A percentile compares a stretch with the other conserved stretches of the same genome.
phyloP scores from a whole-genome alignment of 2,329 filamentous ascomycete genomes.

The Trichophyton rubrum region DNA sequence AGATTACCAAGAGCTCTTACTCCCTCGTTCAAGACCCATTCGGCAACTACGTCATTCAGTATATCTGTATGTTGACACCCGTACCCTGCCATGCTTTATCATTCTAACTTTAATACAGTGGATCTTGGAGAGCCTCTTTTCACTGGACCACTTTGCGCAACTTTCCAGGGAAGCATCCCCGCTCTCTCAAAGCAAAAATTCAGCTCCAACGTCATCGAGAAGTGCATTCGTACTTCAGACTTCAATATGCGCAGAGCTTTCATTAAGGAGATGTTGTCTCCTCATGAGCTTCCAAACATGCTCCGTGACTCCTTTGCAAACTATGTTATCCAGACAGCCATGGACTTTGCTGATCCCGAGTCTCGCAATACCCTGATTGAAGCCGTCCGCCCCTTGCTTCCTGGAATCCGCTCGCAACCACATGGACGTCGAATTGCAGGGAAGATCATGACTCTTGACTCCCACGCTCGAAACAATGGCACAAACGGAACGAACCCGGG shows the following conservation, averaged over 20 bases:
- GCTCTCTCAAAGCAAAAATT: slow-evolving; percentile 90
- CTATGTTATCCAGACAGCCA: slow-evolving; percentile 93
- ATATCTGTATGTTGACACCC: slow-evolving; percentile 48
- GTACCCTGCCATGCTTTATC: not conserved
- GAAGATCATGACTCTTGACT: slow-evolving; percentile 58
- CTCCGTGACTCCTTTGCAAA: slow-evolving; percentile 91
- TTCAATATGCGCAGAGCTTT: slow-evolving; percentile 63
- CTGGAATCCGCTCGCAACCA: slow-evolving; percentile 75
- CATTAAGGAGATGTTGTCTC: slow-evolving; percentile 63
- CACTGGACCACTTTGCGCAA: slow-evolving; percentile 74
- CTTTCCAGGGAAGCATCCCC: slow-evolving; percentile 61
- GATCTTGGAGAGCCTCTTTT: slow-evolving; percentile 80
- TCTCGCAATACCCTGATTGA: slow-evolving; percentile 69
- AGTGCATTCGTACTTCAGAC: slow-evolving; percentile 76
- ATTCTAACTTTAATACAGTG: slow-evolving; percentile 28
- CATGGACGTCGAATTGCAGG: slow-evolving; percentile 88
- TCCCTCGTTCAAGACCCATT: slow-evolving; percentile 90
- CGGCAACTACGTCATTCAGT: slow-evolving; percentile 97
- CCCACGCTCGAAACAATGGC: slow-evolving; percentile 25
- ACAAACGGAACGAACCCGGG: slow-evolving; percentile 29
- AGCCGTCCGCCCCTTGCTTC: slow-evolving; percentile 69
- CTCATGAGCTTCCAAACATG: slow-evolving; percentile 70
- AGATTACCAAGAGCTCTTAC: slow-evolving; percentile 82
- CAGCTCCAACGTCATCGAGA: slow-evolving; percentile 98
- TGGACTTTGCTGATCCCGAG: slow-evolving; percentile 66